Percentiles rank a stretch among this genome's conserved stretches.
phyloP scores from a whole-genome alignment of 2,329 filamentous ascomycete genomes.

The Elsinoe batatas region DNA sequence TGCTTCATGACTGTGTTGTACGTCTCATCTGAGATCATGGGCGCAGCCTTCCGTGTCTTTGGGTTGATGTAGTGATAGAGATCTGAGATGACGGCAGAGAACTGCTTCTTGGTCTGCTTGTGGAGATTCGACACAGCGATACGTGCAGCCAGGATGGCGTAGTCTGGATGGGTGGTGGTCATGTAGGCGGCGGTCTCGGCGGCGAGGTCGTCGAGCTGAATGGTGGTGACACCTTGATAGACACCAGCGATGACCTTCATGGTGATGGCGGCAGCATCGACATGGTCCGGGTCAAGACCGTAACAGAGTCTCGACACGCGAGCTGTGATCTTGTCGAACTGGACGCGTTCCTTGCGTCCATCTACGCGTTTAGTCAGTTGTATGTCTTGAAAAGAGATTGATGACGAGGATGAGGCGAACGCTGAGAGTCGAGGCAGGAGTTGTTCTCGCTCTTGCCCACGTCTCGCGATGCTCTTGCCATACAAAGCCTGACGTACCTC shows the following conservation, averaged over 20 bases:
- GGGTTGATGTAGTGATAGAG: slow-evolving; percentile 95
- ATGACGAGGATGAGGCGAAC: slow-evolving; percentile 16
- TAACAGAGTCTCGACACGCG: slow-evolving; percentile 97
- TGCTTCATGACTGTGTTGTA: slow-evolving; percentile 94
- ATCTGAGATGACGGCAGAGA: slow-evolving; percentile 88
- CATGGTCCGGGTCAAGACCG: slow-evolving; percentile 87
- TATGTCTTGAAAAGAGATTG: not conserved
- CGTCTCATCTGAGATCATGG: slow-evolving; percentile 88
- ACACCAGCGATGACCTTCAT: slow-evolving; percentile 99
- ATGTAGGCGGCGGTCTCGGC: slow-evolving; percentile 99
- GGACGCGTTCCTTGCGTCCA: slow-evolving; percentile 98
- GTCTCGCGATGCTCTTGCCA: slow-evolving; percentile 12
- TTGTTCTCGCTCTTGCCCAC: not conserved
- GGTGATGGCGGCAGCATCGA: slow-evolving; percentile 95
- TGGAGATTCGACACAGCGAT: slow-evolving; percentile 99
- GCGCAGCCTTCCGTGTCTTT: slow-evolving; percentile 70
- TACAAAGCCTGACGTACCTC: slow-evolving; percentile 38
- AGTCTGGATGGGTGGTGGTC: slow-evolving; percentile 98
- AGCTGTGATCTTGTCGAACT: slow-evolving; percentile 99
- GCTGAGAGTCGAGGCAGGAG: not conserved
- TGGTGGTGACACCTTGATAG: slow-evolving; percentile 93
- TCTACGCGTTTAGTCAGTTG: slow-evolving; percentile 45
- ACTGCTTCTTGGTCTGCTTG: slow-evolving; percentile 99
- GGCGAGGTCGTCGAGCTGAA: slow-evolving; percentile 93
- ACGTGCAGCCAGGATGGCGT: slow-evolving; percentile 93